These are phyloP conservation scores for Syzygium grande DNA, from an alignment of 345 rosid genomes.

Conservation along the genomic window DNA sequence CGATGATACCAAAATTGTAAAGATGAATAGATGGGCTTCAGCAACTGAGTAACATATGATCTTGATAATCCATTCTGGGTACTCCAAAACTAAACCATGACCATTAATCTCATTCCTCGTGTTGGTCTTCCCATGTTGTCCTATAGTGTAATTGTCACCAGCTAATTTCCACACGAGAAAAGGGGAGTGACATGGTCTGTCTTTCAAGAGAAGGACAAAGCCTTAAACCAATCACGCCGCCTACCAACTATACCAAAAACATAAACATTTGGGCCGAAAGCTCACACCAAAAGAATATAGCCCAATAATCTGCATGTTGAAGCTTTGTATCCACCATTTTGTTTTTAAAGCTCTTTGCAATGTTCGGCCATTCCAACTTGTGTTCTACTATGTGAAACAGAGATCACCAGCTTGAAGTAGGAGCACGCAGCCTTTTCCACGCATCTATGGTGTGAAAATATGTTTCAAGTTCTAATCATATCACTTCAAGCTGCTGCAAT, in stretches of 20 bases:
- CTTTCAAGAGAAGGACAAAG: neutral
- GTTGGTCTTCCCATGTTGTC: neutral
- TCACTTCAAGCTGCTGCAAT: neutral
- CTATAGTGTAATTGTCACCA: neutral
- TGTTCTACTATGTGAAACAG: neutral
- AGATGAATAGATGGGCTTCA: too few relatives aligned
- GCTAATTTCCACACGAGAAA: rapidly evolving
- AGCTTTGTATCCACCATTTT: neutral
- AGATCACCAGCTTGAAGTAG: neutral
- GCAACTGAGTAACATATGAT: too few relatives aligned
- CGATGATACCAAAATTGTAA: too few relatives aligned
- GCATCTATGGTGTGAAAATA: neutral
- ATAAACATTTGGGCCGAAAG: neutral
- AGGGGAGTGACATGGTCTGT: neutral
- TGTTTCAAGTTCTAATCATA: neutral
- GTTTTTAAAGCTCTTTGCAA: neutral
- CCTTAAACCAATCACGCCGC: neutral
- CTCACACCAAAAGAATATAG: neutral
- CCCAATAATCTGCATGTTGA: rapidly evolving
- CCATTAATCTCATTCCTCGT: too few relatives aligned
- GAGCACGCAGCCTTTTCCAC: neutral
- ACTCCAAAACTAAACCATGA: too few relatives aligned
- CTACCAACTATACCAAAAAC: neutral
- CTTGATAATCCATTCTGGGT: rapidly evolving
- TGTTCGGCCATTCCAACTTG: neutral